Base-by-base conservation (phyloP, 176 grass and related monocot genomes). In the Zoysia japonica region DNA sequence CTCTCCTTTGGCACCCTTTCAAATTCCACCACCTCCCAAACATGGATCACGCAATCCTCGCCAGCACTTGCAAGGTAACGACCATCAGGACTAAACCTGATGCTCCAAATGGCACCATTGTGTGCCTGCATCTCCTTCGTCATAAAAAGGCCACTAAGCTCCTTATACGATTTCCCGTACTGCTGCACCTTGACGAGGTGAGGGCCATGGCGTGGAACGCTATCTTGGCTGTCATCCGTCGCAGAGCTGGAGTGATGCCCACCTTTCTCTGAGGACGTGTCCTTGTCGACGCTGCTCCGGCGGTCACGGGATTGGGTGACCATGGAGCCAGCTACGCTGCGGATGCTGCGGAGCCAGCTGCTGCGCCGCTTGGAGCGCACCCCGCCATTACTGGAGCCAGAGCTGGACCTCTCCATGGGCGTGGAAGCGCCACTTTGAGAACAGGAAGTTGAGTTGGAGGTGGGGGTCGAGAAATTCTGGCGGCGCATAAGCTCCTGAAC, bases 401-500 rank as follows among this genome's bases (percentile, higher is more conserved):
- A 85, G 67, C 80, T 83, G 16, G 85, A 86, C 80, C 83, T 60
- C 70, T 86, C 68, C 19, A 82, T 80, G 50, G 78, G 78, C 13
- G 77, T 88, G 47, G 76, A 78, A 5, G 81, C 69, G 45, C 86
- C 68, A 5, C 91, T 90, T 14, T 76, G 78, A 65, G 74, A 93
- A 49, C 78, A 75, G 19, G 81, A 86, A 49, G n/a, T 83, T 11
- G 69, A 86, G 43, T 67, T 75, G 76, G 81, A 86, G 67, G 68
- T 59, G 61, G 67, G 77, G 9, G 49, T 80, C 2, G 50, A 69
- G 77, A 69, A 80, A 68, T 19, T 87, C 41, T 94, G 96, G 61
- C 96, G 90, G 56, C 92, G 83, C 96, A 95, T 99, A 41, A 99
- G 90, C 86, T 99, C 96, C 76, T 99, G 96, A 2, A 99, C 96